Conservation (phyloP, 441 rosid species). For the Sinapis alba region DNA sequence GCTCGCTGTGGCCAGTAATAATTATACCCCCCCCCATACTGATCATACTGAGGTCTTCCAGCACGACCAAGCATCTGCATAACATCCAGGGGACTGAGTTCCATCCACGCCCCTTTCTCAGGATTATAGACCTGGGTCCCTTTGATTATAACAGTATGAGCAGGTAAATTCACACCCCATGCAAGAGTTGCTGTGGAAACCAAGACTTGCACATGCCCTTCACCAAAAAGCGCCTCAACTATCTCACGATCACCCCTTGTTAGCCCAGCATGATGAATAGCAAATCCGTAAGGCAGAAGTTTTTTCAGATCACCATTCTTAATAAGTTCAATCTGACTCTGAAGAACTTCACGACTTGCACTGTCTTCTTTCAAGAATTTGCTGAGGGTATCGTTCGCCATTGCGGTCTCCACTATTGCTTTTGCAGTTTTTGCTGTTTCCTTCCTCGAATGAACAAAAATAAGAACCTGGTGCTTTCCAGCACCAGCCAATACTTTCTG, state of each 20-base stretch:
- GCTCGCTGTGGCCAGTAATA: conserved; percentile 86
- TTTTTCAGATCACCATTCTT: conserved; percentile 83
- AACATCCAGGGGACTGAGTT: conserved; percentile 89
- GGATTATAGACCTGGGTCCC: conserved; percentile 95
- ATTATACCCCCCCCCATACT: conserved; percentile 90
- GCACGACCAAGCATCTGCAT: conserved; percentile 99
- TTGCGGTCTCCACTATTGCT: conserved; percentile 83
- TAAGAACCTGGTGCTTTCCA: conserved; percentile 94
- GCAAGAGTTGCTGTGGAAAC: conserved; percentile 98
- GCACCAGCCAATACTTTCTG: conserved; percentile 89
- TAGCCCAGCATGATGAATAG: conserved; percentile 97
- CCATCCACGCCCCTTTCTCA: conserved; percentile 98
- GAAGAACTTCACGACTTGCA: conserved; percentile 80
- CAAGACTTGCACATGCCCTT: conserved; percentile 79
- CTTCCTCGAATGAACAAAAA: conserved; percentile 97
- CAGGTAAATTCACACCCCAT: conserved; percentile 98
- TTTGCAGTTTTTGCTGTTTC: conserved; percentile 96
- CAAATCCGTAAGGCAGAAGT: conserved; percentile 91
- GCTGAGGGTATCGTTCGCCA: conserved; percentile 82
- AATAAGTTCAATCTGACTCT: conserved; percentile 68
- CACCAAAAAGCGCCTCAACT: conserved; percentile 82
- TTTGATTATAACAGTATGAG: conserved; percentile 91
- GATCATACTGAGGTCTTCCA: conserved; percentile 95
- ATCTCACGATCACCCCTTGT: conserved; percentile 81
- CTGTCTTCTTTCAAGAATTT: conserved; percentile 88